Conservation (phyloP, 345 rosid species). For the Brassica cretica region DNA sequence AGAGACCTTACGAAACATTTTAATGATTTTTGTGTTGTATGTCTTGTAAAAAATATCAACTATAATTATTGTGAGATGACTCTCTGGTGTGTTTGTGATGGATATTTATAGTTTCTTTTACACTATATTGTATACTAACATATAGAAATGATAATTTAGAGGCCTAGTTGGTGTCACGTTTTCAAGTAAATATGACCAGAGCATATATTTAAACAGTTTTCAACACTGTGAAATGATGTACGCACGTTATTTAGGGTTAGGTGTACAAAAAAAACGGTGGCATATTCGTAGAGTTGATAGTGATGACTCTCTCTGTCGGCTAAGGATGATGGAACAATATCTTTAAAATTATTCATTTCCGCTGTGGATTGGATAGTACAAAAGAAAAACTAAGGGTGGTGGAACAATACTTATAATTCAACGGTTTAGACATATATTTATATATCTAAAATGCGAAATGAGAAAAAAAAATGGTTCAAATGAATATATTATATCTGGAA, state of each 20-base stretch:
- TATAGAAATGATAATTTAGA: background rate
- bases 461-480: background rate
- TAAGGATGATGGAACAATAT: constrained; percentile 23
- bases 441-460: background rate
- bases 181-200: constrained; percentile 15
- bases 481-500: background rate
- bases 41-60: background rate
- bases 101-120: constrained; percentile 6
- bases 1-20: constrained; percentile 21
- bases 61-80: background rate
- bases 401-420: background rate
- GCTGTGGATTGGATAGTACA: constrained; percentile 22
- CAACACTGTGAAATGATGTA: constrained; percentile 25
- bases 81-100: constrained; percentile 6
- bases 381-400: background rate
- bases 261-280: constrained; percentile 15
- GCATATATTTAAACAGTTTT: background rate
- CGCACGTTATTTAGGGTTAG: constrained; percentile 33
- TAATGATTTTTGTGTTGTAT: background rate
- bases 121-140: background rate
- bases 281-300: constrained; percentile 16
- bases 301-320: constrained; percentile 29
- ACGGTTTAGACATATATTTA: background rate
- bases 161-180: constrained; percentile 40
- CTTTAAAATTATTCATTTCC: constrained; percentile 25